Percentiles rank a stretch among this genome's conserved stretches.
phyloP scores from a whole-genome alignment of 2,329 filamentous ascomycete genomes.

The Talaromyces sp. region DNA sequence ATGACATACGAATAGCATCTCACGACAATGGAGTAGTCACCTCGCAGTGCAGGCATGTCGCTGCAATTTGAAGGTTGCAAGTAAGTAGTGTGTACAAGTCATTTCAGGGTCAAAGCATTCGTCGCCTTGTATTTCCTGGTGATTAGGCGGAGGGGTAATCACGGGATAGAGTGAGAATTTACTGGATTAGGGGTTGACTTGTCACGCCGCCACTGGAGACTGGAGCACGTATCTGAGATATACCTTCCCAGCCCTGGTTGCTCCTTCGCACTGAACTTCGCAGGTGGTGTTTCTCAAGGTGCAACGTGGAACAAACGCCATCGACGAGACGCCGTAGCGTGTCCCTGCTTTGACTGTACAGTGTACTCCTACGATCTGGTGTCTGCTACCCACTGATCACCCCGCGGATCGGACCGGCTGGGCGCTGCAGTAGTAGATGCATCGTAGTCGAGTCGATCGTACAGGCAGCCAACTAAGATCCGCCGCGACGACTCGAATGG shows the following conservation, averaged over 20 bases:
- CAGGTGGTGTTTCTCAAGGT: neutral
- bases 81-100: neutral
- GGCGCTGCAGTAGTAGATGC: conserved; percentile 1
- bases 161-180: neutral
- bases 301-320: neutral
- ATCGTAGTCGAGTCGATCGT: neutral
- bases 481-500: neutral
- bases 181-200: neutral
- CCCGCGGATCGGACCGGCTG: conserved; percentile 5
- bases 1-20: neutral
- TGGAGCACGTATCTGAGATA: neutral
- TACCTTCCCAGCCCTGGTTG: neutral
- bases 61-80: neutral
- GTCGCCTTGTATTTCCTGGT: neutral
- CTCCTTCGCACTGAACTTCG: neutral
- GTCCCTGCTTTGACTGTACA: neutral
- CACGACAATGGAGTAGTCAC: neutral
- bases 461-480: neutral
- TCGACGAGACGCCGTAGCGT: neutral
- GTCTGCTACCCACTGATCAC: neutral
- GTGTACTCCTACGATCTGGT: neutral
- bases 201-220: neutral
- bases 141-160: neutral
- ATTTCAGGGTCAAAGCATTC: neutral
- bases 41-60: neutral